Conservation (phyloP, 2,329 filamentous ascomycete genomes). For the Magnaporthiopsis incrustans region DNA sequence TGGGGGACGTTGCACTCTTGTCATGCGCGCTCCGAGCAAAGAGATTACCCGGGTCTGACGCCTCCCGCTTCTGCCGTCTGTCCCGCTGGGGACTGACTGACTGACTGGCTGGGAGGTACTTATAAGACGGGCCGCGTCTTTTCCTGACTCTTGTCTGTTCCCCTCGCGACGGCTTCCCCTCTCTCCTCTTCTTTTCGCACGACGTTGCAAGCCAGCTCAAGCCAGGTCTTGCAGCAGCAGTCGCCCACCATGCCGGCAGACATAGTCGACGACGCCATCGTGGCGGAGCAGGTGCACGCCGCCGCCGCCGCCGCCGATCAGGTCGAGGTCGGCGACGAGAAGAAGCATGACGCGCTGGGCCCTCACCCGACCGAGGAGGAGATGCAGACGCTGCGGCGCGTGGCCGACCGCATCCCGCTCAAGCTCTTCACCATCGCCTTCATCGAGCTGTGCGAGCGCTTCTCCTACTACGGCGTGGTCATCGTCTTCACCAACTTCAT, state of each 20-base stretch:
- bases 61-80: not conserved
- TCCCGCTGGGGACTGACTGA: too few species aligned
- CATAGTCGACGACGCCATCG: constrained; percentile 8
- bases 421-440: constrained; percentile 56
- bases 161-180: not conserved
- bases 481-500: constrained; percentile 57
- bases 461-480: constrained; percentile 63
- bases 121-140: not conserved
- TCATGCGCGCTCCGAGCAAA: not conserved
- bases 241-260: constrained; percentile 7
- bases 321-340: not conserved
- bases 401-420: constrained; percentile 50
- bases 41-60: not conserved
- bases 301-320: not conserved
- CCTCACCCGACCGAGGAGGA: constrained; percentile 43
- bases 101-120: not conserved
- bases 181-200: not conserved
- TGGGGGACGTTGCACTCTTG: not conserved
- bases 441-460: constrained; percentile 63
- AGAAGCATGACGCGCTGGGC: not conserved
- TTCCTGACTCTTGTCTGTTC: not conserved
- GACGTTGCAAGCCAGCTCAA: not conserved
- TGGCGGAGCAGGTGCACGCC: constrained; percentile 2
- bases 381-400: constrained; percentile 40
- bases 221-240: not conserved